Evolutionary conservation across 805 yeast species (phyloP), one percentile per base, ranked within the genome.

Genomic region (Suhomyces xylopsoci): DNA sequence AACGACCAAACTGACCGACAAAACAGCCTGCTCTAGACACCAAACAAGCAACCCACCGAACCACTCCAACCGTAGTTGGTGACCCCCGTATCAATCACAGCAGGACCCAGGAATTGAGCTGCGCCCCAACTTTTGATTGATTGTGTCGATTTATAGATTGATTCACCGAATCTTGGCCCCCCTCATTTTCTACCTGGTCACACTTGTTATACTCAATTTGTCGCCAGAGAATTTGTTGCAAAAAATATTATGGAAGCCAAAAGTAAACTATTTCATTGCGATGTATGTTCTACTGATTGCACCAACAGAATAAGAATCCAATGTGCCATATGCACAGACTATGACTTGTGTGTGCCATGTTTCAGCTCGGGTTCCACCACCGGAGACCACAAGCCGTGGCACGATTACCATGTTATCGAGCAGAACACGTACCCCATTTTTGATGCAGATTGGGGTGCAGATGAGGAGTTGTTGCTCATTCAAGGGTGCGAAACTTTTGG

Each of bases 331-430:
- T 96, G 99, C 70, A 77, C 83, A 3, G 98, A 93, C 68, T 94
- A 93, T 63, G 99, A 94, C 67, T 74, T 94, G n/a, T 94, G 99
- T 76, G 98, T 96, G 5, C 97, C 96, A 2, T 94, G 99, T 68
- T 94, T 94, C 72, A 86, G 97, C 2, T 81, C 84, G 52, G 99
- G 99, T 12, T 74, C 81, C 14, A 73, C 81, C 20, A 81, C 94
- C 3, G 96, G 90, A 2, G 85, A 82, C 55, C 99, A 94, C 73
- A 86, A 90, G 67, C 98, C 99, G 9, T 89, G 84, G 80, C 99
- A 94, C 67, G 96, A 89, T 64, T 94, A 94, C 67, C 82, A 84
- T 62, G 88, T 94, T 14, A 85, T 93, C 25, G 99, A 94, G 68
- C 97, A 96, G 61, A 93, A 93, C 64, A 88, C 96, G 2, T 93